Conservation (phyloP, 31 red algal genomes). For the Odonthalia washingtoniensis region DNA sequence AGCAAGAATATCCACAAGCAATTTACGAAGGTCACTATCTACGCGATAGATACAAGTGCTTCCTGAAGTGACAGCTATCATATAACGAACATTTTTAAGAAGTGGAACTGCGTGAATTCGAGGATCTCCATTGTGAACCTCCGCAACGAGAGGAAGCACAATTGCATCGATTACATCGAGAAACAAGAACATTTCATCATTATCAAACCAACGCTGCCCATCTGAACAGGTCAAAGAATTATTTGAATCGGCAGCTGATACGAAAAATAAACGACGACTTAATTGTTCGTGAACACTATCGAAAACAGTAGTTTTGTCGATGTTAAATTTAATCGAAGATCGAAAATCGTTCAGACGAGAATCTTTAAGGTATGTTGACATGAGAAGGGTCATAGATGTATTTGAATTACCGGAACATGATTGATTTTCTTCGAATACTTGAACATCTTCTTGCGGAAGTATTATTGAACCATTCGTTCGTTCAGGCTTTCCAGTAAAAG, state of each 20-base stretch:
- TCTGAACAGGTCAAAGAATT: not conserved
- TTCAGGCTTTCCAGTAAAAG: slow-evolving; percentile 33
- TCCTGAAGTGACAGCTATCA: slow-evolving; percentile 50
- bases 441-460: slow-evolving; percentile 42
- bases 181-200: slow-evolving; percentile 55
- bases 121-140: slow-evolving; percentile 42
- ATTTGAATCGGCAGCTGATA: slow-evolving; percentile 43
- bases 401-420: slow-evolving; percentile 32
- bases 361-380: slow-evolving; percentile 28
- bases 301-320: slow-evolving; percentile 51
- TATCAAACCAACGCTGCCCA: slow-evolving; percentile 57
- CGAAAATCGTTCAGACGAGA: not conserved
- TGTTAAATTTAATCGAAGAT: slow-evolving; percentile 10
- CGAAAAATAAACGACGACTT: slow-evolving; percentile 21
- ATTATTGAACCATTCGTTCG: slow-evolving; percentile 14
- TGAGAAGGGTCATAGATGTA: slow-evolving; percentile 22
- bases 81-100: slow-evolving; percentile 62
- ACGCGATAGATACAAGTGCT: slow-evolving; percentile 71
- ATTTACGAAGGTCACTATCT: slow-evolving; percentile 38
- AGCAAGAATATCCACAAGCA: not conserved
- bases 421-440: slow-evolving; percentile 33
- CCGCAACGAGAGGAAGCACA: slow-evolving; percentile 41
- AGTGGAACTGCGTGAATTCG: slow-evolving; percentile 43
- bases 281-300: slow-evolving; percentile 36
- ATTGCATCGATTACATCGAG: slow-evolving; percentile 57